Evolutionary conservation across 345 rosid genomes (phyloP), one percentile per base, ranked within the genome.

Genomic region (Brassica carinata): DNA sequence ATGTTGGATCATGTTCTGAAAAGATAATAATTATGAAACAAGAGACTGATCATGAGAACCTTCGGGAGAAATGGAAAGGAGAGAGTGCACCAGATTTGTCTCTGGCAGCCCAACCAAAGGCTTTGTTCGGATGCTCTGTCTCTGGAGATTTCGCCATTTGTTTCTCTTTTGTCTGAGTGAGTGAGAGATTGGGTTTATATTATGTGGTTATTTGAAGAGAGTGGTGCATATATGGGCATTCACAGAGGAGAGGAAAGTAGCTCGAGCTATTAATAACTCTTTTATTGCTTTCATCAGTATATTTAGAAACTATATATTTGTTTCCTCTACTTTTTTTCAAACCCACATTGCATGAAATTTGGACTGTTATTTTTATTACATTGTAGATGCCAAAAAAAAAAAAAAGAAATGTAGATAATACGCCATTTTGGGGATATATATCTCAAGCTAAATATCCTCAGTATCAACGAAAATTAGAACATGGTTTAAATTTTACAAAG

Each of bases 221-320:
- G 62, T 55, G 62, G 62, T 55, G 26, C 62, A 55, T 55, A 55
- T 55, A 55, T 55, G 62, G 62, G 62, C 62, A 2, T 10, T 55
- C 62, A 55, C 62, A 55, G 62, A 55, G 18, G 62, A 55, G 62
- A 55, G 62, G 62, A 55, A n/a, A 55, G 62, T 55, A 55, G 62
- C 26, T 55, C 62, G 26, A 55, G 62, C 62, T 55, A 17, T 55
- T 55, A 55, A 17, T 55, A 17, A 15, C 62, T 55, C 62, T 55
- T 55, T 55, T 55, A 17, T 55, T 55, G 62, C 26, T 55, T 55
- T 55, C 62, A 55, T 55, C 62, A 6, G 62, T 17, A 53, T n/a
- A 15, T n/a, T n/a, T 15, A 53, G 19, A 53, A 53, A 53, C 57
- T 48, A n/a, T 53, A 1, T 53, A 53, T 53, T 53, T 55, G 61